Evolutionary conservation across 176 grass and related monocot species (phyloP).

Genomic region (sorghum (Sorghum bicolor)): Sorghum_bicolor_NCBIv3 NC_012872.2:74120501-74121000

Average conservation of each 20-base stretch:
- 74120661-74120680: neutral
- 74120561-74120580: slow-evolving; percentile 72
- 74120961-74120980: neutral
- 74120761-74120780: slow-evolving; percentile 43
- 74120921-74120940: slow-evolving; percentile 11
- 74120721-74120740: slow-evolving; percentile 1
- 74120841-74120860: slow-evolving; percentile 71
- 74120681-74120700: slow-evolving; percentile 72
- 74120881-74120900: neutral
- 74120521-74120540: slow-evolving; percentile 68
- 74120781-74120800: slow-evolving; percentile 31
- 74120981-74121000: neutral
- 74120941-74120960: slow-evolving; percentile 42
- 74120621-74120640: neutral
- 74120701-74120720: slow-evolving; percentile 45
- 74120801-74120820: slow-evolving; percentile 17
- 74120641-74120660: neutral
- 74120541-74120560: slow-evolving; percentile 67
- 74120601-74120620: neutral
- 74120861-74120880: slow-evolving; percentile 52
- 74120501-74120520: slow-evolving; percentile 54
- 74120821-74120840: slow-evolving; percentile 28
- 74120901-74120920: neutral
- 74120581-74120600: slow-evolving; percentile 73
- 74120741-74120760: slow-evolving; percentile 10